phyloP scores from a whole-genome alignment of 306 rosid species.

The Lathyrus aphaca region DNA sequence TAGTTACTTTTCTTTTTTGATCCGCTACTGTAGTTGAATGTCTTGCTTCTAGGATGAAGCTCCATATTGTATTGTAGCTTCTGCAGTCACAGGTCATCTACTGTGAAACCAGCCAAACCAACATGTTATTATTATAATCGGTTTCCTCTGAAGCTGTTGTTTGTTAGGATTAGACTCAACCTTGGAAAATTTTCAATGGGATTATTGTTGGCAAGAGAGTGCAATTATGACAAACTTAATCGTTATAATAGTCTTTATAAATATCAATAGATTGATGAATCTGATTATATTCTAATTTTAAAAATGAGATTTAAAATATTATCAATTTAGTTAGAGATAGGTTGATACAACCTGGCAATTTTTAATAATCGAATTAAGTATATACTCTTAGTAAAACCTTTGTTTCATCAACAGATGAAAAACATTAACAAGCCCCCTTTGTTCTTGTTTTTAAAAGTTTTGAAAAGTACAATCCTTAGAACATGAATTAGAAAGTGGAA shows the following conservation, averaged over 20 bases:
- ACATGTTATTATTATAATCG: neutral
- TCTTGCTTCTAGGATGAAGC: neutral
- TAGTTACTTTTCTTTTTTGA: too few relatives aligned
- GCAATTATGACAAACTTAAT: neutral
- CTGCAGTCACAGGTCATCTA: neutral
- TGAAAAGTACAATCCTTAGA: too few relatives aligned
- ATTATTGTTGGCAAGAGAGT: neutral
- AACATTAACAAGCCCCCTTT: too few relatives aligned
- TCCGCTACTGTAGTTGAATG: neutral
- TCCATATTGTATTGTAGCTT: constrained; percentile 1
- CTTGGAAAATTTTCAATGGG: neutral
- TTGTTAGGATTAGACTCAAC: neutral
- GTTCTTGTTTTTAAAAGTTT: too few relatives aligned
- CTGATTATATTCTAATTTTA: neutral
- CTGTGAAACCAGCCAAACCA: neutral
- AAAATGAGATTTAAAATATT: neutral
- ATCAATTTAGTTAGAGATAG: too few relatives aligned
- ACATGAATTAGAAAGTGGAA: too few relatives aligned
- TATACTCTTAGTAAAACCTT: too few relatives aligned
- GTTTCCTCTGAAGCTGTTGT: neutral
- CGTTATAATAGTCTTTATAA: too few relatives aligned
- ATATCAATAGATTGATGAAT: neutral
- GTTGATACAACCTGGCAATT: too few relatives aligned
- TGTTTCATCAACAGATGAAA: too few relatives aligned
- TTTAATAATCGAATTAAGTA: too few relatives aligned